phyloP scores from a whole-genome alignment of 2,329 filamentous ascomycete species.

The Cordyceps fumosorosea region DNA sequence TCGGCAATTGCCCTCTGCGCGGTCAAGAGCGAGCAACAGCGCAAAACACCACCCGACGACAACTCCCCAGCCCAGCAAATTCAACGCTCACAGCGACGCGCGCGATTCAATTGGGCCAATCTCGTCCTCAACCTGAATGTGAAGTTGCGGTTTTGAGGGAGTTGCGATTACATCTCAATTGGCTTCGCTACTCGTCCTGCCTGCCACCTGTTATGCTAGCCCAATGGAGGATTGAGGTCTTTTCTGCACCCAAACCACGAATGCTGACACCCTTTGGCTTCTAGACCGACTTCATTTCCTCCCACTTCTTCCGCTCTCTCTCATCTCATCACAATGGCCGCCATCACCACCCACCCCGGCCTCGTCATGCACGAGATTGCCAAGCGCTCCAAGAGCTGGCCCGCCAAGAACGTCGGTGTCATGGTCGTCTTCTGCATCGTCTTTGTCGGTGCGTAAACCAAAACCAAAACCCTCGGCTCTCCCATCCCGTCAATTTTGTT shows the following conservation, averaged over 20 bases:
- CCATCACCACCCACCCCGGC: conserved; percentile 33
- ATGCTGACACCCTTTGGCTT: background rate
- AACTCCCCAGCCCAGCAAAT: background rate
- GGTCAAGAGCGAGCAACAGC: background rate
- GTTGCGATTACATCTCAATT: background rate
- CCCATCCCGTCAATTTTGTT: background rate
- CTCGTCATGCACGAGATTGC: conserved; percentile 30
- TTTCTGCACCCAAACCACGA: background rate
- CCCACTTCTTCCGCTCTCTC: conserved; percentile 14
- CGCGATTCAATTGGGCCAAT: background rate
- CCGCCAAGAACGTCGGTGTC: conserved; percentile 32
- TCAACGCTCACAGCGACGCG: background rate
- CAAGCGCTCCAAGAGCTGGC: conserved; percentile 35
- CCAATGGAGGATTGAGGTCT: conserved; percentile 2
- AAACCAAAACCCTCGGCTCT: background rate
- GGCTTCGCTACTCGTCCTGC: background rate
- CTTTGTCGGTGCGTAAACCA: conserved; percentile 29
- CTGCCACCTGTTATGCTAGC: background rate
- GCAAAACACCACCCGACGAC: background rate
- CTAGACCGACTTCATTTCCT: background rate
- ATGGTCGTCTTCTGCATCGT: conserved; percentile 39
- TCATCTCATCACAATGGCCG: conserved; percentile 32
- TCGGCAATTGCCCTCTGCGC: background rate
- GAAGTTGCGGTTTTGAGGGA: no score
- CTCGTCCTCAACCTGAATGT: background rate